A percentile compares a stretch with the other conserved stretches of the same genome.
Conservation (phyloP, 2,329 filamentous ascomycete genomes). For the Thielaviopsis ethacetica region DNA sequence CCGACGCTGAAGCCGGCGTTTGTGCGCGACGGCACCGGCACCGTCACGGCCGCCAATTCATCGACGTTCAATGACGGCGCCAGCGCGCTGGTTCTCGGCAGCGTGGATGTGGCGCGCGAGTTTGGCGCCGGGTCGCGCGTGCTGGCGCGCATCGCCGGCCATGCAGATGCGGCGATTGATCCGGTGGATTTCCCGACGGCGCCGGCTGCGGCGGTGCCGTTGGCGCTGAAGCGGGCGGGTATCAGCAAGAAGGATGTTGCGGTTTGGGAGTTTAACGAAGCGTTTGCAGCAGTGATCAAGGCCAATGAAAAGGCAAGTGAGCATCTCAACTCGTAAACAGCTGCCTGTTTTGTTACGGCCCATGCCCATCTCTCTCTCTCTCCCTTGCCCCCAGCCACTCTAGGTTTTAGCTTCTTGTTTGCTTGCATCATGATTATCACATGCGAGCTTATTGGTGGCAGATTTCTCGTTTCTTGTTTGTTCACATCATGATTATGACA, state of each 20-base stretch:
- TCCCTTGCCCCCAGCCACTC: no score
- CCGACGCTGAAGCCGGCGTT: slow-evolving; percentile 82
- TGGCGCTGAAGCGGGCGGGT: slow-evolving; percentile 75
- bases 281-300: slow-evolving; percentile 88
- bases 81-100: slow-evolving; percentile 73
- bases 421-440: no score
- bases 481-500: no score
- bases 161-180: slow-evolving; percentile 80
- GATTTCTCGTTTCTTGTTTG: no score
- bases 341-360: background rate
- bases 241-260: slow-evolving; percentile 85
- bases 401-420: no score
- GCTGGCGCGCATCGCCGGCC: slow-evolving; percentile 70
- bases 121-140: slow-evolving; percentile 66
- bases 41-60: slow-evolving; percentile 86
- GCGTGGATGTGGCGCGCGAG: slow-evolving; percentile 61
- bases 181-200: slow-evolving; percentile 90
- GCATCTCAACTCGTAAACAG: background rate
- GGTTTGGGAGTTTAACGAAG: slow-evolving; percentile 97
- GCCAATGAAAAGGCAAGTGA: slow-evolving; percentile 65
- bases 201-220: slow-evolving; percentile 78
- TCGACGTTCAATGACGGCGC: slow-evolving; percentile 92
- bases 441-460: no score
- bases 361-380: no score
- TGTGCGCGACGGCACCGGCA: slow-evolving; percentile 66